A percentile compares a stretch with the other conserved stretches of the same genome.
Conservation (phyloP, 306 rosid genomes). For the Medicago truncatula region DNA sequence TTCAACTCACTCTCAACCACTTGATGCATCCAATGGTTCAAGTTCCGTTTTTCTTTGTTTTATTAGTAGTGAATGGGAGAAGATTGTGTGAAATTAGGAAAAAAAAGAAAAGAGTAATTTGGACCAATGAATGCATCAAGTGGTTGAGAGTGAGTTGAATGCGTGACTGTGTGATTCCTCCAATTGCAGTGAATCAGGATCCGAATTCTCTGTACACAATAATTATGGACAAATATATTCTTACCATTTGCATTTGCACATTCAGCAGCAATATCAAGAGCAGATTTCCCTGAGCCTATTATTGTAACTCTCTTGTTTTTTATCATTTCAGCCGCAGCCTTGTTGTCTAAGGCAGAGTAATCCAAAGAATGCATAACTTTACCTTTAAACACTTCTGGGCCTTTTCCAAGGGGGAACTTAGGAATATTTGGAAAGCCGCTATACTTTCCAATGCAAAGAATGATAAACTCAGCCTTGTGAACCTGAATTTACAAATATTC, state of each 20-base stretch:
- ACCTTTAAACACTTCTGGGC: conserved; percentile 60
- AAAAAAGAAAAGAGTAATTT: no score
- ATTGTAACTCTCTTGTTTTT: conserved; percentile 49
- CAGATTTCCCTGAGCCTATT: conserved; percentile 61
- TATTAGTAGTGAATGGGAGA: no score
- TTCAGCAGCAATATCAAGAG: conserved; percentile 57
- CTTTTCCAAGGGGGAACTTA: conserved; percentile 49
- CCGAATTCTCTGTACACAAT: no score
- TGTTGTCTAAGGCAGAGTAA: conserved; percentile 50
- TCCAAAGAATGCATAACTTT: conserved; percentile 66
- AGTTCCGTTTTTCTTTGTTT: no score
- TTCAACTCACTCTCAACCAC: no score
- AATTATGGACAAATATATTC: not conserved
- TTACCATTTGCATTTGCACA: conserved; percentile 61
- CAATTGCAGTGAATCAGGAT: no score
- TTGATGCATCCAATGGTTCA: no score
- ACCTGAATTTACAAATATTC: conserved; percentile 43
- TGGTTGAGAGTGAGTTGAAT: no score
- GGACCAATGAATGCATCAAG: no score
- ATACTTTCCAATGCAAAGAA: conserved; percentile 59
- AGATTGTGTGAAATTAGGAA: no score
- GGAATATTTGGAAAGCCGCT: conserved; percentile 66
- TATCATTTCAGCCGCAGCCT: conserved; percentile 47
- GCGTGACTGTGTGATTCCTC: no score
- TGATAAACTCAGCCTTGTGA: conserved; percentile 55